phyloP scores from a whole-genome alignment of 192 early-diverging fungal genomes.

The Entrophospora sp. region DNA sequence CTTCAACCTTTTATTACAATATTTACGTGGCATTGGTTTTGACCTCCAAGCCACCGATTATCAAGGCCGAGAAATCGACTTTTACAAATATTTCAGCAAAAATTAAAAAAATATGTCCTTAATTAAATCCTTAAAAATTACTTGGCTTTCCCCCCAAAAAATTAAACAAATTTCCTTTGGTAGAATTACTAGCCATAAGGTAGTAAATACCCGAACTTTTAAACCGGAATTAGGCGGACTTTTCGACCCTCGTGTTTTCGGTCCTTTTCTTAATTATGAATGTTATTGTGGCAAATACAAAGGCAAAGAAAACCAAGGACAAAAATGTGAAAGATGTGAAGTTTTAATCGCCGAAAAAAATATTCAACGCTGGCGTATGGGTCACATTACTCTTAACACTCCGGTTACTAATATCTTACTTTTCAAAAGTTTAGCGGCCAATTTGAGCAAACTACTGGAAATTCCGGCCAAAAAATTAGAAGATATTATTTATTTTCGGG shows the following conservation, averaged over 20 bases:
- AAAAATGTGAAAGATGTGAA: conserved; percentile 8
- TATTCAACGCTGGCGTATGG: conserved; percentile 3
- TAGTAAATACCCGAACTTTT: neutral
- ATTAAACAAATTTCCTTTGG: conserved; percentile 4
- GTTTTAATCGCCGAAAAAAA: conserved; percentile 10
- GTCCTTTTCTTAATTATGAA: conserved; percentile 8
- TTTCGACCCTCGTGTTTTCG: conserved; percentile 11
- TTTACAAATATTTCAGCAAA: conserved; percentile 3
- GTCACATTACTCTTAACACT: neutral
- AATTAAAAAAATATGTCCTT: neutral
- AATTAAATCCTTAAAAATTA: conserved; percentile 14
- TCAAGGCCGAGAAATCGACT: neutral
- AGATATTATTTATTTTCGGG: neutral
- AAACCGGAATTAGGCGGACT: neutral
- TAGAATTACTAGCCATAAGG: neutral
- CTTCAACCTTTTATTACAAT: conserved; percentile 3
- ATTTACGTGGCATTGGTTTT: conserved; percentile 7
- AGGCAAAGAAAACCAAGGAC: conserved; percentile 10
- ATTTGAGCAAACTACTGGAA: neutral
- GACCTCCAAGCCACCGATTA: conserved; percentile 1
- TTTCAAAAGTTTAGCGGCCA: neutral
- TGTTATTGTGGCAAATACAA: conserved; percentile 17
- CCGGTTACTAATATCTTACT: neutral
- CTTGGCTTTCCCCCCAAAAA: neutral
- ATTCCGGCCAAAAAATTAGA: conserved; percentile 1